Percentiles rank a stretch among this genome's conserved stretches.
These are phyloP conservation scores for Euphorbia celastroides DNA, from an alignment of 441 rosid species.

Conservation along the genomic window DNA sequence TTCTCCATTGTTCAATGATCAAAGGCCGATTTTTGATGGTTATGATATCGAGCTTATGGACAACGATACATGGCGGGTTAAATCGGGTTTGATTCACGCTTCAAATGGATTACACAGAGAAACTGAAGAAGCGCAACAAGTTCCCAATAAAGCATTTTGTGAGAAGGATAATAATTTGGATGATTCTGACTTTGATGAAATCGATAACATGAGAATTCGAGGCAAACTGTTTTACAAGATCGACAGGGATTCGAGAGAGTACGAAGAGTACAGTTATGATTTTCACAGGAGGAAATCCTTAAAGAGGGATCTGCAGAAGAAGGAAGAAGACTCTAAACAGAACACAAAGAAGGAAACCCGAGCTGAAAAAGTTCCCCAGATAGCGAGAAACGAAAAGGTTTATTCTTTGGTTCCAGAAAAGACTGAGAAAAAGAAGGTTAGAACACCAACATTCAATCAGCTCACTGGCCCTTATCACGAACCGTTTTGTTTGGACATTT, in stretches of 20 bases:
- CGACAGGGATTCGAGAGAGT: constrained; percentile 71
- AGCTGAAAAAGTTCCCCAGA: constrained; percentile 18
- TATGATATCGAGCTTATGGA: constrained; percentile 62
- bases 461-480: constrained; percentile 80
- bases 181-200: constrained; percentile 56
- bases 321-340: constrained; percentile 22
- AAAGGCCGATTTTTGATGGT: constrained; percentile 19
- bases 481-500: constrained; percentile 83
- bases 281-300: constrained; percentile 61
- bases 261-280: constrained; percentile 63
- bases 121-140: neutral
- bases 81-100: constrained; percentile 47
- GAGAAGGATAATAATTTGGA: constrained; percentile 19
- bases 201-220: constrained; percentile 66
- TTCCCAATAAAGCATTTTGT: constrained; percentile 14
- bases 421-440: constrained; percentile 42
- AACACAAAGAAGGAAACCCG: constrained; percentile 23
- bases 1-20: constrained; percentile 30
- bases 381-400: constrained; percentile 18
- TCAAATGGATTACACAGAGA: constrained; percentile 34
- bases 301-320: constrained; percentile 30
- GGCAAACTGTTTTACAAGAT: constrained; percentile 76
- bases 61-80: constrained; percentile 57
- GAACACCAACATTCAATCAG: constrained; percentile 79
- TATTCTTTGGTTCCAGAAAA: constrained; percentile 11